Evolutionary conservation across 257 asterid genomes (phyloP), one percentile per base, ranked within the genome.

Genomic region (Nemophila menziesii): DNA sequence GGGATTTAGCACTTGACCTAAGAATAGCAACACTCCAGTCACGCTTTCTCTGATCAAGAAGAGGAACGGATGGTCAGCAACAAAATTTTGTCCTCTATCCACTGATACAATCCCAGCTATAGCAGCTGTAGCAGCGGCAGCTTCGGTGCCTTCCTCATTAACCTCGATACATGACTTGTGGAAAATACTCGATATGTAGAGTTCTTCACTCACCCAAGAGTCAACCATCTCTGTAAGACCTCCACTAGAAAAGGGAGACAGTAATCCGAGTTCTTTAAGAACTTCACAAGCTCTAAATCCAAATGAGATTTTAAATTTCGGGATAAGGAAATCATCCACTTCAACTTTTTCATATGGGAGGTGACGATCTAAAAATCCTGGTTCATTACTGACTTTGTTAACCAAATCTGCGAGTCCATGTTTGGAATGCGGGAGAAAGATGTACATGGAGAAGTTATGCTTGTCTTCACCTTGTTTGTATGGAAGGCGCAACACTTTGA

Each of bases 381-480:
- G 43, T 36, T 65, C 58, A 5, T 70, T 53, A 33, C 55, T 13
- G 34, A 57, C 22, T 48, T 43, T 56, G 12, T 49, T 57, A 44
- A 54, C 51, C 36, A 69, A 57, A 19, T 57, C 54, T 56, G 61
- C 58, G 6, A 69, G 39, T 20, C 72, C 77, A 39, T 61, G 57
- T 20, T 22, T 65, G 24, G 77, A 61, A 16, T 61, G 66, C 11
- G 69, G 69, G 16, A 69, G 70, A 48, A 58, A 68, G 47, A 62
- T 39, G 49, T 57, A 69, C 69, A 69, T 64, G 47, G 77, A 23
- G 56, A 48, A 57, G 5, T 24, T 34, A 10, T 49, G 62, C 43
- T 45, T 37, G 26, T 55, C 61, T 4, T 45, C 47, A 5, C 61
- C 61, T 23, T 46, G 39, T 46, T 45, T 55, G 14, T 55, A 55